Evolutionary conservation across 352 stramenopile genomes (phyloP).

Genomic region (Thalassiosira pacifica): DNA sequence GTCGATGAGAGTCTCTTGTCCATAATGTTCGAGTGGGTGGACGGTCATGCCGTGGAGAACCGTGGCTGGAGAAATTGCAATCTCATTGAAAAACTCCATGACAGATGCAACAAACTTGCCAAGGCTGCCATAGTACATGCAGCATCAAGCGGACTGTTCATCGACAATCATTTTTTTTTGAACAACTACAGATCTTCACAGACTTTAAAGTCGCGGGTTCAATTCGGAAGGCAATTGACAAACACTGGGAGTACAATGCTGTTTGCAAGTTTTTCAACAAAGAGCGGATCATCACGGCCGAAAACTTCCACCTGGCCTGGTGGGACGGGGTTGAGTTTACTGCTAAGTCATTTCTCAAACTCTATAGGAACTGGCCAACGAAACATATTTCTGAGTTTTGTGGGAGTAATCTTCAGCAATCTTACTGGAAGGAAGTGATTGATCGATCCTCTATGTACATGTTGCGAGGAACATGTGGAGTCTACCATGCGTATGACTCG

Average conservation of each 20-base stretch:
- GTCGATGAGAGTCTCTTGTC: neutral
- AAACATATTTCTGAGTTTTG: slow-evolving; percentile 38
- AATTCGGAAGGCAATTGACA: neutral
- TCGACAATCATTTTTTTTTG: too few species aligned
- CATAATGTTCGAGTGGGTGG: neutral
- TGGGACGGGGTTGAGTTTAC: slow-evolving; percentile 35
- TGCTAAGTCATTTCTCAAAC: slow-evolving; percentile 3
- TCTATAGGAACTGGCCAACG: slow-evolving; percentile 36
- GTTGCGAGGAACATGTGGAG: neutral
- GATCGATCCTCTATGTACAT: neutral
- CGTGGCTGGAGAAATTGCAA: neutral
- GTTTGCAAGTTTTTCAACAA: neutral
- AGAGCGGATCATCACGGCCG: neutral
- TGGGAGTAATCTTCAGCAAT: slow-evolving; percentile 25
- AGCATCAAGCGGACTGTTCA: too few species aligned
- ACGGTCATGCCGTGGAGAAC: slow-evolving; percentile 3
- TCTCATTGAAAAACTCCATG: slow-evolving; percentile 15
- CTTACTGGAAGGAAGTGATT: neutral
- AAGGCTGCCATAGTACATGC: too few species aligned
- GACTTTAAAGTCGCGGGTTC: slow-evolving; percentile 25
- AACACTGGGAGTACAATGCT: neutral
- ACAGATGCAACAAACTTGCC: slow-evolving; percentile 17
- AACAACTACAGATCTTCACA: too few species aligned
- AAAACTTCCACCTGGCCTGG: slow-evolving; percentile 24
- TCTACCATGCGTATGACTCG: neutral